A percentile compares a stretch with the other conserved stretches of the same genome.
These are phyloP conservation scores for Butyriboletus loyo DNA, from an alignment of 768 basidiomycete species.

Conservation along the genomic window DNA sequence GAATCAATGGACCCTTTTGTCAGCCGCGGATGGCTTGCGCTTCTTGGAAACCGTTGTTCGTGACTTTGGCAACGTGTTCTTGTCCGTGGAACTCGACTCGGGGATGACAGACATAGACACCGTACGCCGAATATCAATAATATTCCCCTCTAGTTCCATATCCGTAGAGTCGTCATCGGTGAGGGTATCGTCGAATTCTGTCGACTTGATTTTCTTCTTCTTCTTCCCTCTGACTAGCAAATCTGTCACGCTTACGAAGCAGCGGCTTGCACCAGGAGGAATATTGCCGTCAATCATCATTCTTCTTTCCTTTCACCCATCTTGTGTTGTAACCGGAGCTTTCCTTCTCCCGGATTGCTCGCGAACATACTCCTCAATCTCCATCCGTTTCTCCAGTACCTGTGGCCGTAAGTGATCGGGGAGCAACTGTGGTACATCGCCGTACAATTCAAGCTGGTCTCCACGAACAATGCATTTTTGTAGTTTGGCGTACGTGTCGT, in stretches of 20 bases:
- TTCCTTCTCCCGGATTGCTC: constrained; percentile 41
- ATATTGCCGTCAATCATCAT: constrained; percentile 71
- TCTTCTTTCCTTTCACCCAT: constrained; percentile 47
- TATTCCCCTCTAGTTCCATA: constrained; percentile 58
- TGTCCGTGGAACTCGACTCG: constrained; percentile 32
- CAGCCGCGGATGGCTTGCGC: constrained; percentile 13
- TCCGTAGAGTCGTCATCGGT: constrained; percentile 69
- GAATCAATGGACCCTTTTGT: constrained; percentile 28
- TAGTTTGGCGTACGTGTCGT: constrained; percentile 81
- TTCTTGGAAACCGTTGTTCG: constrained; percentile 38
- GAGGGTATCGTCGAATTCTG: constrained; percentile 46
- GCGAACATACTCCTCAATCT: constrained; percentile 70
- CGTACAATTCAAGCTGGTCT: constrained; percentile 85
- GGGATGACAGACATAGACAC: constrained; percentile 43
- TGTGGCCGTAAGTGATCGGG: constrained; percentile 75
- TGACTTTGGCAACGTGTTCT: constrained; percentile 43
- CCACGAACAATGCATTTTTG: constrained; percentile 86
- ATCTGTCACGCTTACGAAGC: constrained; percentile 69
- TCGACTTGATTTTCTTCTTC: constrained; percentile 40
- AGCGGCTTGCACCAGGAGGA: constrained; percentile 64
- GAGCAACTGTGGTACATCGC: constrained; percentile 85
- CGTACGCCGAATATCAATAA: constrained; percentile 48
- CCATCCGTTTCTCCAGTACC: constrained; percentile 78
- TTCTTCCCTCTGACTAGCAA: constrained; percentile 55
- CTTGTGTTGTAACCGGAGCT: constrained; percentile 17